Conservation (phyloP, 179 eudicot species). For the Vitellaria paradoxa region DNA sequence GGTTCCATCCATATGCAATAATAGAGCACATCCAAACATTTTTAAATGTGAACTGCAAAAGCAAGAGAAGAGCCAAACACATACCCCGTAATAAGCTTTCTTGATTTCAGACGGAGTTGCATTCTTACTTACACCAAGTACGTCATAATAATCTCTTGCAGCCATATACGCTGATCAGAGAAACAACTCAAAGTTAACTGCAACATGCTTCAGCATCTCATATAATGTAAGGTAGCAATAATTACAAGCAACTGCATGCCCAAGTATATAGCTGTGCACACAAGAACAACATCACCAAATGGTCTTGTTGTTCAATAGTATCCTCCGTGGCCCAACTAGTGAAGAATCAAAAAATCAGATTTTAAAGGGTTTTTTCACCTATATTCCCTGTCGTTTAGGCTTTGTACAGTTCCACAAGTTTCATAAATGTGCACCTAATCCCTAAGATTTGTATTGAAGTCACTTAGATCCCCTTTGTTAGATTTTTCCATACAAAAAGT, state of each 20-base stretch:
- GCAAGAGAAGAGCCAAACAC: conserved; percentile 11
- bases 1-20: not conserved
- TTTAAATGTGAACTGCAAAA: not conserved
- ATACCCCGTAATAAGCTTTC: conserved; percentile 92
- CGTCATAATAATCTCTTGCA: conserved; percentile 66
- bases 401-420: no score
- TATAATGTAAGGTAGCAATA: not conserved
- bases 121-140: conserved; percentile 69
- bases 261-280: not conserved
- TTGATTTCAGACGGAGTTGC: conserved; percentile 77
- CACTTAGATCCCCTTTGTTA: no score
- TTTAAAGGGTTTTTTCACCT: no score
- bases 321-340: no score
- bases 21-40: not conserved
- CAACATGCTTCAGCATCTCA: conserved; percentile 8
- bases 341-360: no score
- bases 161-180: conserved; percentile 38
- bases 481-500: no score
- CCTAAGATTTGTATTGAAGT: no score
- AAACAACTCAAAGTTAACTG: conserved; percentile 6
- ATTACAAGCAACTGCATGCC: not conserved
- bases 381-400: no score
- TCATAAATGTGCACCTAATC: no score
- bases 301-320: no score
- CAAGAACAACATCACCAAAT: not conserved